Conservation (phyloP, 768 basidiomycete species). For the Podaxis mareebaensis region DNA sequence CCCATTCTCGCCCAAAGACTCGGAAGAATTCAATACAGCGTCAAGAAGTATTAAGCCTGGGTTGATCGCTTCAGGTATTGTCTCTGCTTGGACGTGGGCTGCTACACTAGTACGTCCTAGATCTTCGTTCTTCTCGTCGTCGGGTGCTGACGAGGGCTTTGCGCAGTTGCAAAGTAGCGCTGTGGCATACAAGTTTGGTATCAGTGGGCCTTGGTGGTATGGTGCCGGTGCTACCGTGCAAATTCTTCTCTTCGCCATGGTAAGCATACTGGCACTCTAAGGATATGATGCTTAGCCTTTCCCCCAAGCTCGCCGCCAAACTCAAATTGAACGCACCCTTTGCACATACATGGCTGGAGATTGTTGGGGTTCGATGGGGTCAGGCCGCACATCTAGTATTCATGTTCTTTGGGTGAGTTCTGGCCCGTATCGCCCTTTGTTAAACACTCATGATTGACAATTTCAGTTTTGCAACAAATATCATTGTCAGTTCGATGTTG, state of each 20-base stretch:
- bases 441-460: not conserved
- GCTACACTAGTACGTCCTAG: constrained; percentile 56
- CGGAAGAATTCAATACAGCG: constrained; percentile 84
- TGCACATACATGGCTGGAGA: constrained; percentile 88
- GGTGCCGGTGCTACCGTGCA: constrained; percentile 88
- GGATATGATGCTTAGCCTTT: constrained; percentile 1
- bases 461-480: constrained; percentile 77
- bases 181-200: constrained; percentile 83
- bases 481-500: constrained; percentile 88
- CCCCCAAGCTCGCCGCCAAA: constrained; percentile 78
- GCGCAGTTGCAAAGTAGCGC: constrained; percentile 73
- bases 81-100: constrained; percentile 92
- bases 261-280: constrained; percentile 24
- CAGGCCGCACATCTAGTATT: constrained; percentile 76
- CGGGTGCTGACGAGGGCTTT: not conserved
- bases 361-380: constrained; percentile 82
- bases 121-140: not conserved
- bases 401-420: constrained; percentile 78
- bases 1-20: constrained; percentile 70
- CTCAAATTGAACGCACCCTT: constrained; percentile 90
- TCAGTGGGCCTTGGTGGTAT: constrained; percentile 90
- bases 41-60: constrained; percentile 88
- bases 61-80: constrained; percentile 89
- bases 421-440: not conserved
- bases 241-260: constrained; percentile 87